Base-by-base conservation (phyloP, 139 green algal species). In the Monoraphidium neglectum region DNA sequence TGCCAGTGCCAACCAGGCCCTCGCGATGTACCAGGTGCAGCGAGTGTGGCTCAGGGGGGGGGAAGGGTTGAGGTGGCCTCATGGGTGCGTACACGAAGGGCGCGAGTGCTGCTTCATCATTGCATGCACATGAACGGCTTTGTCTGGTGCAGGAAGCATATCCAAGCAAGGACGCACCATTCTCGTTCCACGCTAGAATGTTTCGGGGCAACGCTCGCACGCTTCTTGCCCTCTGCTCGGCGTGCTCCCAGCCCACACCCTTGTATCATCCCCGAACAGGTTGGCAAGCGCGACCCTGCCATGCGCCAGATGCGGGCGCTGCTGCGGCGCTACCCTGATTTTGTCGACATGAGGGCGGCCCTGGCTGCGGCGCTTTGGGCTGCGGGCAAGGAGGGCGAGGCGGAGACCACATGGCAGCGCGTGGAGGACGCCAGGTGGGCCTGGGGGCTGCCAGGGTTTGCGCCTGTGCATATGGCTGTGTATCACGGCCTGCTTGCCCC, bases 361-460 rank as follows among this genome's bases (percentile, higher is more conserved):
- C 84, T 97, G 63, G 82, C 90, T 21, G 91, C 90, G 6, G 91
- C 93, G 36, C 80, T 94, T 40, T 98, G 94, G 94, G 80, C 73
- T 21, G 73, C 79, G 1, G 94, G 92, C 32, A 81, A 88, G 71
- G 80, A 94, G 78, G 92, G 74, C 2, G 82, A 96, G 32, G 94
- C 93, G 30, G 94, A 98, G 78, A 86, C 56, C 46, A 78, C 92
- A 32, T 95, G 91, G 87, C 79, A 62, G 49, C 79, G 87, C 3
- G 87, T 94, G 76, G 83, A 90, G 53, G 89, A 94, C 72, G 63
- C 80, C 2, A 60, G 88, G 73, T 79, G 63, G 30, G 73, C 54
- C 28, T 65, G 8, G 30, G 10, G 57, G 30, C 21, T 88, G 85
- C 79, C n/a, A 37, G 2, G 78, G 84, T 49, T 24, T n/a, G 60